phyloP scores from a whole-genome alignment of 106 monocot species.

The Posidonia australis region DNA sequence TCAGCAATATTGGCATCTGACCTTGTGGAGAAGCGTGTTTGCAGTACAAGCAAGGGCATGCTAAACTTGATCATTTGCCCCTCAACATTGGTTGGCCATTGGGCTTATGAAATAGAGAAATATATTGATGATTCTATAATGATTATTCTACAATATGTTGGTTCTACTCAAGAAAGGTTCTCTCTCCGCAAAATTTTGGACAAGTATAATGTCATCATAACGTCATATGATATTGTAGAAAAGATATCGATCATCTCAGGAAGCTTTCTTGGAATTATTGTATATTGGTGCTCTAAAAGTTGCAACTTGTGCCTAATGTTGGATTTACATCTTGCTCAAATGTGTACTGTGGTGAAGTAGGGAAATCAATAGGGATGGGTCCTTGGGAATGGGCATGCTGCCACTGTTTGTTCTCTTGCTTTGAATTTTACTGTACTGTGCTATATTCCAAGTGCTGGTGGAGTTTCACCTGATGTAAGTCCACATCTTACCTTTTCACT shows the following conservation, averaged over 20 bases:
- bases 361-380: no score
- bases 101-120: slow-evolving; percentile 99
- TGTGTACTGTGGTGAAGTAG: no score
- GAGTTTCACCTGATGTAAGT: no score
- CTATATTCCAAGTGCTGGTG: no score
- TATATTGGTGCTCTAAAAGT: no score
- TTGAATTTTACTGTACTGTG: no score
- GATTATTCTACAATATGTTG: slow-evolving; percentile 69
- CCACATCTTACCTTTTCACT: no score
- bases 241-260: slow-evolving; percentile 83
- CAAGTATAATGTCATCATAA: slow-evolving; percentile 74
- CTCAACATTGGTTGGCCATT: slow-evolving; percentile 89
- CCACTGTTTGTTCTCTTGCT: no score
- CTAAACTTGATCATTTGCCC: slow-evolving; percentile 80
- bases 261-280: slow-evolving; percentile 85
- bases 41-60: slow-evolving; percentile 26
- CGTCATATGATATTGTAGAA: slow-evolving; percentile 95
- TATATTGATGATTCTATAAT: slow-evolving; percentile 72
- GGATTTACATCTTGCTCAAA: no score
- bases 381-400: no score
- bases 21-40: slow-evolving; percentile 49
- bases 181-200: slow-evolving; percentile 52
- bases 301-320: no score
- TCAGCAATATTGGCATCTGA: slow-evolving; percentile 82
- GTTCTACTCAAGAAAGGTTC: slow-evolving; percentile 63